Evolutionary conservation across 2,329 filamentous ascomycete species (phyloP).

Genomic region (Ophiosphaerella narmari): DNA sequence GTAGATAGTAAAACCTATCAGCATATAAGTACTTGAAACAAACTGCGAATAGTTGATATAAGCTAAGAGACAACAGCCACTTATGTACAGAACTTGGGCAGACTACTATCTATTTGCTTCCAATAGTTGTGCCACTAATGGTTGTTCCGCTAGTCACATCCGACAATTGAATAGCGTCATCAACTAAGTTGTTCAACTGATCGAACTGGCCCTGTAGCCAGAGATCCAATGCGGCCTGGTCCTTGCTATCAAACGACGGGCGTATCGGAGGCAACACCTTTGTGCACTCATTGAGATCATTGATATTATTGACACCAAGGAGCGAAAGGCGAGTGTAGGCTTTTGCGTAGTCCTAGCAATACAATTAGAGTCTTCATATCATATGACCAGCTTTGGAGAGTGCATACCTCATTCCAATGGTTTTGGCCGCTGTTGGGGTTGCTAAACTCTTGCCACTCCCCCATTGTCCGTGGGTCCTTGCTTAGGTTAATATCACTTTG

Average conservation of each 20-base stretch:
- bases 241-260: slow-evolving; percentile 29
- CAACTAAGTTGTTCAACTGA: slow-evolving; percentile 40
- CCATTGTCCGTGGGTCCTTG: slow-evolving; percentile 38
- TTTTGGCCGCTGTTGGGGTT: slow-evolving; percentile 27
- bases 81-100: too few species aligned
- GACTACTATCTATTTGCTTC: too few species aligned
- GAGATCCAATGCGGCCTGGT: slow-evolving; percentile 34
- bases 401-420: slow-evolving; percentile 42
- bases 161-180: slow-evolving; percentile 41
- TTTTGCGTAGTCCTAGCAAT: slow-evolving; percentile 53
- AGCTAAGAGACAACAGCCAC: too few species aligned
- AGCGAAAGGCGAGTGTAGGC: slow-evolving; percentile 61
- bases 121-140: neutral
- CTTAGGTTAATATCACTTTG: slow-evolving; percentile 42
- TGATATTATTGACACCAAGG: slow-evolving; percentile 62
- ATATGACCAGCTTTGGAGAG: neutral
- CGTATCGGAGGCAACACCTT: slow-evolving; percentile 51
- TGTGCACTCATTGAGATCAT: slow-evolving; percentile 60
- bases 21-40: too few species aligned
- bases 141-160: slow-evolving; percentile 20
- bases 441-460: slow-evolving; percentile 40
- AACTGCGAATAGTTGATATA: too few species aligned
- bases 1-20: too few species aligned
- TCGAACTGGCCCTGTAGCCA: slow-evolving; percentile 40
- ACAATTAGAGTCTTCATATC: neutral